Evolutionary conservation across 768 basidiomycete species (phyloP).

Genomic region (Russula sp.): DNA sequence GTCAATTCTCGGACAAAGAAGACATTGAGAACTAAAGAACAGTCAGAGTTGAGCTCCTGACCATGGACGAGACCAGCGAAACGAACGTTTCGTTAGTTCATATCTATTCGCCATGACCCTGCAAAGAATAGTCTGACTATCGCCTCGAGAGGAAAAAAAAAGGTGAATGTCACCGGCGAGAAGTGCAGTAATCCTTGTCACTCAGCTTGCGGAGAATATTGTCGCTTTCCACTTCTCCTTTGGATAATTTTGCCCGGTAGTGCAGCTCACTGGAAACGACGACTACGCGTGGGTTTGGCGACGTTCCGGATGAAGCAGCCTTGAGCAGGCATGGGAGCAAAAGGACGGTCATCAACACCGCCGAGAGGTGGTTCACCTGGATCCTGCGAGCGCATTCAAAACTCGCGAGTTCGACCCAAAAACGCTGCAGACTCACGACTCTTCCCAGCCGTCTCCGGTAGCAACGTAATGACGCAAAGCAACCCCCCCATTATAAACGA

Average conservation of each 20-base stretch:
- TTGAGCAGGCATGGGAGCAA: conserved; percentile 19
- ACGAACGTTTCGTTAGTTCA: conserved; percentile 16
- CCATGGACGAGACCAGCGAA: neutral
- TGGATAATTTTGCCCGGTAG: neutral
- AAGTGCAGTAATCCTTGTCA: conserved; percentile 11
- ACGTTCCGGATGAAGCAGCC: conserved; percentile 11
- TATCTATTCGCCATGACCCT: conserved; percentile 18
- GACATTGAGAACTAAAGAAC: conserved; percentile 13
- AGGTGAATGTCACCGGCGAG: neutral
- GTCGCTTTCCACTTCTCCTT: conserved; percentile 7
- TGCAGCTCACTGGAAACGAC: conserved; percentile 20
- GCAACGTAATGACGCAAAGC: conserved; percentile 25
- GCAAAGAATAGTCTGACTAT: neutral
- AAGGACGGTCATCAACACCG: conserved; percentile 7
- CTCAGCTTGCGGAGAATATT: conserved; percentile 8
- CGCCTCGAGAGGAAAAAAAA: neutral
- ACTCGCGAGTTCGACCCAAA: neutral
- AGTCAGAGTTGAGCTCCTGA: neutral
- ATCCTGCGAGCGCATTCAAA: conserved; percentile 30
- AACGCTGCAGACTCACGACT: conserved; percentile 21
- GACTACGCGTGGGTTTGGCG: conserved; percentile 17
- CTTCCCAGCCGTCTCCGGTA: conserved; percentile 31
- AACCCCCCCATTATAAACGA: conserved; percentile 30
- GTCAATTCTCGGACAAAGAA: conserved; percentile 20
- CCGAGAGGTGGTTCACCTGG: conserved; percentile 37